Evolutionary conservation across 257 asterid species (phyloP), one percentile per base, ranked within the genome.

Genomic region (Solanum pimpinellifolium): DNA sequence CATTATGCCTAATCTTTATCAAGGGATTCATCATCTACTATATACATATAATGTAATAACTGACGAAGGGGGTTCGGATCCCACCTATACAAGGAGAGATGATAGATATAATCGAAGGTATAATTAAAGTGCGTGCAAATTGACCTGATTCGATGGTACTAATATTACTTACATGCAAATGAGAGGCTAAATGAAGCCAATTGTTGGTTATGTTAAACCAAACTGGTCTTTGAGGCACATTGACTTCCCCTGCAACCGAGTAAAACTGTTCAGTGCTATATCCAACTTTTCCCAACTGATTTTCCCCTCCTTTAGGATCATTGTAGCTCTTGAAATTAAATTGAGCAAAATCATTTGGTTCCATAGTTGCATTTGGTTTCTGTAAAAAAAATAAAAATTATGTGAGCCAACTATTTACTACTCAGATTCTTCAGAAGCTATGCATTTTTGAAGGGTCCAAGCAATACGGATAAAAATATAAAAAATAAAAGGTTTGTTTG

Each of bases 211-310:
- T 91, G 59, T 89, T 89, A 87, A 93, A 93, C 94, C 96, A 92
- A 62, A 92, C 18, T 46, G 47, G 85, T 42, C 86, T 75, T 20
- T 90, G 84, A 62, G 88, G 89, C 42, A 23, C 62, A 85, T 91
- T 87, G 33, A 92, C 91, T 77, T 88, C 74, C 59, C 91, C 93
- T 18, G 91, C 89, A 46, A 83, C 90, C 1, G 94, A 94, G 56
- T 91, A 92, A 90, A 91, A 91, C 46, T 87, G 90, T 86, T 94
- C 98, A 0, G 96, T 84, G 31, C 88, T 86, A 83, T 89, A 93
- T 2, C 91, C 94, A 44, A 92, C 87, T 72, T 88, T 83, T 21
- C 94, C 95, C 44, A 93, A 62, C n/a, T 52, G 76, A 75, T 92
- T 94, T 69, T 88, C 87, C 23, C 96, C 94, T 33, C 85, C 87